Percentiles rank a stretch among this genome's conserved stretches.
Conservation (phyloP, 139 green algal species). For the Volvox reticuliferus region DNA sequence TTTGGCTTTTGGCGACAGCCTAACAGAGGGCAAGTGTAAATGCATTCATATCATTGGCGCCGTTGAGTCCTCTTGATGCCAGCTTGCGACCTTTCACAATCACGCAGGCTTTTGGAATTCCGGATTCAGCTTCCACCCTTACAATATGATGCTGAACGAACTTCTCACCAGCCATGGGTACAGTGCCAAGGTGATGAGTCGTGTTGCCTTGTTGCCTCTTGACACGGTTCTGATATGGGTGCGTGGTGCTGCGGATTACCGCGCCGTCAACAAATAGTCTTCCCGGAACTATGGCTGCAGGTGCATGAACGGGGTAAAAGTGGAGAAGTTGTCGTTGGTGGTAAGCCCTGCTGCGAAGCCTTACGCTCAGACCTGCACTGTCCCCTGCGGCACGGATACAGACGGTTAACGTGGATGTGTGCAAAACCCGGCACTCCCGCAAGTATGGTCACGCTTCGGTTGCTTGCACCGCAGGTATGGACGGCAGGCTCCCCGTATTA, state of each 20-base stretch:
- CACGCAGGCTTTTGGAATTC: background rate
- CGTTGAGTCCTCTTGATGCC: background rate
- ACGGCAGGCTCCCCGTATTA: background rate
- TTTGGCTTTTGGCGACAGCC: slow-evolving; percentile 8
- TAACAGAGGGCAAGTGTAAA: slow-evolving; percentile 1
- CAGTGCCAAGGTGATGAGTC: background rate
- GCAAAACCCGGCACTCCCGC: background rate
- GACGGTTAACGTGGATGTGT: background rate
- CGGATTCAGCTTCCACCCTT: slow-evolving; percentile 1
- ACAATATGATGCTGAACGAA: background rate
- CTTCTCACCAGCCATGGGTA: background rate
- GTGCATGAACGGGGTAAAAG: slow-evolving; percentile 4
- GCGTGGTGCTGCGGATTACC: background rate
- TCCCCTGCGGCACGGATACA: background rate
- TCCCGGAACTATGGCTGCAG: background rate
- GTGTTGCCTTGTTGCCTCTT: background rate
- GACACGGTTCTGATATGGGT: background rate
- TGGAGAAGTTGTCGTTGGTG: slow-evolving; percentile 5
- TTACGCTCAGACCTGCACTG: background rate
- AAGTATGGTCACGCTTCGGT: too few species aligned
- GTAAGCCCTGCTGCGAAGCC: background rate
- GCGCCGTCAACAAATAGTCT: background rate
- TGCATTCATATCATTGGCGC: background rate
- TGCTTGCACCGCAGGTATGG: background rate
- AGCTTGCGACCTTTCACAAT: background rate